Evolutionary conservation across 2,329 filamentous ascomycete species (phyloP).

Genomic region (Penicillium sp.): DNA sequence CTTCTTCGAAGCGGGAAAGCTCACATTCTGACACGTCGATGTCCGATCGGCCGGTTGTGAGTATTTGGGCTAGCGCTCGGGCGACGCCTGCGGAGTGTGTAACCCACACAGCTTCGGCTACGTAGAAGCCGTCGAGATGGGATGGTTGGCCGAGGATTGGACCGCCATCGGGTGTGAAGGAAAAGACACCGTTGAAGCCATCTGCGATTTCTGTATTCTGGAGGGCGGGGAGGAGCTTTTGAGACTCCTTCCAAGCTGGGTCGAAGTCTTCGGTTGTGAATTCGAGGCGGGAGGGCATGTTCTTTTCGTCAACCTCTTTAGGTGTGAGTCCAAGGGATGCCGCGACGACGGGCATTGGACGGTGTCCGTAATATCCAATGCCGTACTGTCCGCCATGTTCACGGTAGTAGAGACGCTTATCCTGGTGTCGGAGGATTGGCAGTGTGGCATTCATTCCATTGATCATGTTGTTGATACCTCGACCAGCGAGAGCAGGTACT

Average conservation of each 20-base stretch:
- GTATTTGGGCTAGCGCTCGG: constrained; percentile 56
- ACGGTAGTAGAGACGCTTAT: constrained; percentile 63
- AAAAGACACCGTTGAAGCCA: constrained; percentile 65
- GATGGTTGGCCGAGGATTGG: constrained; percentile 59
- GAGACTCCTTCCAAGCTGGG: constrained; percentile 57
- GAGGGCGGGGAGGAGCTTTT: constrained; percentile 54
- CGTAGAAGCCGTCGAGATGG: constrained; percentile 59
- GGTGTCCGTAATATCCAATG: constrained; percentile 64
- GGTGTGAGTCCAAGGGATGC: constrained; percentile 54
- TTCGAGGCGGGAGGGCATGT: constrained; percentile 61
- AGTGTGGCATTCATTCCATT: constrained; percentile 50
- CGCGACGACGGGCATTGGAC: constrained; percentile 59
- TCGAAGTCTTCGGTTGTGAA: constrained; percentile 61
- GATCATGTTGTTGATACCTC: constrained; percentile 44
- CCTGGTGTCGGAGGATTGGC: constrained; percentile 62
- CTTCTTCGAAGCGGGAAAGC: constrained; percentile 58
- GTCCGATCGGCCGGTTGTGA: constrained; percentile 55
- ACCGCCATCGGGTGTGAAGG: constrained; percentile 63
- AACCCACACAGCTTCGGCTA: constrained; percentile 66
- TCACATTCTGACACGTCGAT: constrained; percentile 61
- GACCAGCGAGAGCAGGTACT: constrained; percentile 44
- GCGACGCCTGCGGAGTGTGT: constrained; percentile 64
- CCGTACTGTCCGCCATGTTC: constrained; percentile 62
- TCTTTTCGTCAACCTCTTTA: constrained; percentile 53
- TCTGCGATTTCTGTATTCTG: constrained; percentile 52